A percentile compares a stretch with the other conserved stretches of the same genome.
These are phyloP conservation scores for Apiospora rasikravindrae DNA, from an alignment of 2,329 filamentous ascomycete genomes.

Conservation along the genomic window DNA sequence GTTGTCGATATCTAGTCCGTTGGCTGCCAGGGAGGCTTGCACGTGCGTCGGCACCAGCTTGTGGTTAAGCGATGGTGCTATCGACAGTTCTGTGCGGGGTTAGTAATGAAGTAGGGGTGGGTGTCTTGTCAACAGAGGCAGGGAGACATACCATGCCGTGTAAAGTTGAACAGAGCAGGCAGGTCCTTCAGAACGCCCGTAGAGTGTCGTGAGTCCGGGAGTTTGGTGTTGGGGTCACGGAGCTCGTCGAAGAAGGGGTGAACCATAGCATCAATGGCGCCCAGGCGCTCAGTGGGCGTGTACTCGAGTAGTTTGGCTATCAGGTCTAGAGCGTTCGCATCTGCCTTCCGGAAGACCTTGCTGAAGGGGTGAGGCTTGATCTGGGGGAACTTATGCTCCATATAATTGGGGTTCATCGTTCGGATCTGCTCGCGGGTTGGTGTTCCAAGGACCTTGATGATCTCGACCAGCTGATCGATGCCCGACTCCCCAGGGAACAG, in stretches of 20 bases:
- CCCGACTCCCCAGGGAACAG: slow-evolving; percentile 98
- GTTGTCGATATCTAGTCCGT: slow-evolving; percentile 90
- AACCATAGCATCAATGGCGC: slow-evolving; percentile 94
- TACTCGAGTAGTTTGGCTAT: slow-evolving; percentile 95
- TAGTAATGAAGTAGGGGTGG: slow-evolving; percentile 21
- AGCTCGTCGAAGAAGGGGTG: slow-evolving; percentile 99
- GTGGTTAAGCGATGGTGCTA: slow-evolving; percentile 84
- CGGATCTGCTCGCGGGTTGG: slow-evolving; percentile 97
- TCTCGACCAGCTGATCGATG: slow-evolving; percentile 97
- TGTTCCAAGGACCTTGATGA: slow-evolving; percentile 98
- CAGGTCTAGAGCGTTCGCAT: slow-evolving; percentile 89
- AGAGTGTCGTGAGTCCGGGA: slow-evolving; percentile 92
- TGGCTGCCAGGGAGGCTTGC: slow-evolving; percentile 72
- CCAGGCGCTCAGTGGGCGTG: slow-evolving; percentile 92
- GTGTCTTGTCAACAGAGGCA: background rate
- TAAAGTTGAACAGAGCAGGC: slow-evolving; percentile 90
- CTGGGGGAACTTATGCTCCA: slow-evolving; percentile 99
- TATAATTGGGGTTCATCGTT: slow-evolving; percentile 99
- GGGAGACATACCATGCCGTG: slow-evolving; percentile 77
- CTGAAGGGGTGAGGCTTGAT: slow-evolving; percentile 99
- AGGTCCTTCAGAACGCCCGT: slow-evolving; percentile 81
- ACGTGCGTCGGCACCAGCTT: slow-evolving; percentile 87
- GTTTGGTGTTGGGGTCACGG: slow-evolving; percentile 84
- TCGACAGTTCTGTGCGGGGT: slow-evolving; percentile 80
- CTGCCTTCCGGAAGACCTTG: slow-evolving; percentile 98